These are phyloP conservation scores for Amaranthus palmeri DNA, from an alignment of 148 eudicot species.

Conservation along the genomic window DNA sequence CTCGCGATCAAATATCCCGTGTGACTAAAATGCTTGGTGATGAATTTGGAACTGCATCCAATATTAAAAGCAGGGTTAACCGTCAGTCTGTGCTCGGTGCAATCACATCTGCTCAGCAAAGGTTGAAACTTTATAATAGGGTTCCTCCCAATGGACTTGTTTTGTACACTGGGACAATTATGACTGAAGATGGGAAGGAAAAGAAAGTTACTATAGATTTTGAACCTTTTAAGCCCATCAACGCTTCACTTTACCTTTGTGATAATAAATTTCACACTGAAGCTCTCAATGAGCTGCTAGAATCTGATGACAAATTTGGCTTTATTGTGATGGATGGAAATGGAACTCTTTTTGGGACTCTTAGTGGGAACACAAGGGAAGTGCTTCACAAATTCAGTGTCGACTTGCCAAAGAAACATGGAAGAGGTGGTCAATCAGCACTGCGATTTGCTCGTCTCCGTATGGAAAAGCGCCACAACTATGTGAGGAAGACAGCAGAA, in stretches of 20 bases:
- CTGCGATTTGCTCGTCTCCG: conserved; percentile 24
- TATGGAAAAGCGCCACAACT: conserved; percentile 23
- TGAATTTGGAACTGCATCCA: conserved; percentile 27
- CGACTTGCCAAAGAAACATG: conserved; percentile 25
- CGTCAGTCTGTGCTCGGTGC: conserved; percentile 28
- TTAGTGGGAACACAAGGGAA: conserved; percentile 27
- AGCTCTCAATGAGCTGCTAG: conserved; percentile 26
- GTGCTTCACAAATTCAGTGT: conserved; percentile 25
- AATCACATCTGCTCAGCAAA: conserved; percentile 31
- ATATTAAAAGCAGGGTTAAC: conserved; percentile 25
- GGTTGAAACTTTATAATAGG: conserved; percentile 24
- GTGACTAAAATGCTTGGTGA: conserved; percentile 25
- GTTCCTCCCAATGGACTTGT: conserved; percentile 29
- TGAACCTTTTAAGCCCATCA: conserved; percentile 24
- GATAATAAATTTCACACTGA: conserved; percentile 26
- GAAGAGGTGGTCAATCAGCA: conserved; percentile 29
- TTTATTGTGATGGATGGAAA: conserved; percentile 29
- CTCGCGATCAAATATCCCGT: conserved; percentile 22
- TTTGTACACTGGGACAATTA: conserved; percentile 24
- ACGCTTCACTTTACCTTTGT: conserved; percentile 24
- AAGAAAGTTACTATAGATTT: conserved; percentile 26
- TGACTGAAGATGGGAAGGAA: conserved; percentile 27
- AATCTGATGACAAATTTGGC: conserved; percentile 26
- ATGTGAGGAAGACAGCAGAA: conserved; percentile 26
- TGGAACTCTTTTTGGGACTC: conserved; percentile 32